These are phyloP conservation scores for Gossypium ekmanianum DNA, from an alignment of 345 rosid genomes.

Conservation along the genomic window DNA sequence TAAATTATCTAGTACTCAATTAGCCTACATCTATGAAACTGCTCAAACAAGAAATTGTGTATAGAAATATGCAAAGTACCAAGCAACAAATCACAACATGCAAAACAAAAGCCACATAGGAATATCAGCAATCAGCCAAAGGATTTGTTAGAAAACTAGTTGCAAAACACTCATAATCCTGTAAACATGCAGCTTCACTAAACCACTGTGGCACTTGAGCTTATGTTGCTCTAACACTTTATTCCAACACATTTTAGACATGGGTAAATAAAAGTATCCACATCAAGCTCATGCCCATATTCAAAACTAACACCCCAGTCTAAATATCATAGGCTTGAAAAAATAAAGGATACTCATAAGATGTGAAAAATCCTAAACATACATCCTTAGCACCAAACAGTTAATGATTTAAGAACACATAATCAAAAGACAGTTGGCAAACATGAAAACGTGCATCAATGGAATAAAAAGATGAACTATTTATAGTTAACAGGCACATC, in stretches of 20 bases:
- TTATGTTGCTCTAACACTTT: too few species aligned
- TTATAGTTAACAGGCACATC: too few species aligned
- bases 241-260: too few species aligned
- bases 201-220: neutral
- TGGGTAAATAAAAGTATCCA: too few species aligned
- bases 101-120: neutral
- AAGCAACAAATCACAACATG: neutral
- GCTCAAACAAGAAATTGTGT: neutral
- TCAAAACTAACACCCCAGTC: too few species aligned
- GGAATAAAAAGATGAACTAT: too few species aligned
- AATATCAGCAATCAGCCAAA: neutral
- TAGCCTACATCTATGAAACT: neutral
- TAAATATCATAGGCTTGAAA: too few species aligned
- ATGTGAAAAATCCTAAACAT: neutral
- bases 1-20: neutral
- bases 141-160: neutral
- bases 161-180: neutral
- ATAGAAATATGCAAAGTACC: neutral
- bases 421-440: too few species aligned
- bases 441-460: too few species aligned
- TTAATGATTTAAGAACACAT: neutral
- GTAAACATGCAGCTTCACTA: neutral
- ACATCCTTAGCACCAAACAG: neutral
- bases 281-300: too few species aligned
- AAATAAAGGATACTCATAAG: neutral